phyloP scores from a whole-genome alignment of 768 basidiomycete genomes.

The Suillus subaureus region DNA sequence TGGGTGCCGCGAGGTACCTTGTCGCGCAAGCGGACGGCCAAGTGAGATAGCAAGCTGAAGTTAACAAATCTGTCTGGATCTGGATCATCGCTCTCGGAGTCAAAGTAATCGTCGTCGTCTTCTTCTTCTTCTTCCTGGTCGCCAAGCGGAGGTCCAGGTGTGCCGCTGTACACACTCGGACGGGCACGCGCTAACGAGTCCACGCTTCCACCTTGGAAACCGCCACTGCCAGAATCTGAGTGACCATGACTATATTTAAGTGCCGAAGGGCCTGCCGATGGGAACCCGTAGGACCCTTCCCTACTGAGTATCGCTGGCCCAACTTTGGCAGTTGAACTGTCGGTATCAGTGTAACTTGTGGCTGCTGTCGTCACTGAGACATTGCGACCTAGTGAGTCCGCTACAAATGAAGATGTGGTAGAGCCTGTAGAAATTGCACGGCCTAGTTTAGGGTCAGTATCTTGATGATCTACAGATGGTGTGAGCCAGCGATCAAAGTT shows the following conservation, averaged over 20 bases:
- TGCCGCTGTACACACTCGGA: conserved; percentile 21
- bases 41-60: conserved; percentile 82
- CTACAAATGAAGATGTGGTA: conserved; percentile 29
- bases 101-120: conserved; percentile 32
- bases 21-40: conserved; percentile 88
- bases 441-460: conserved; percentile 18
- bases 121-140: conserved; percentile 33
- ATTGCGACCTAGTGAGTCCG: conserved; percentile 28
- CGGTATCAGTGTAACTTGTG: conserved; percentile 22
- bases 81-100: conserved; percentile 57
- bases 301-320: conserved; percentile 17
- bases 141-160: conserved; percentile 18
- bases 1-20: conserved; percentile 86
- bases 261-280: conserved; percentile 28
- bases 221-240: conserved; percentile 21
- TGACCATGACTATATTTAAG: conserved; percentile 17
- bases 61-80: conserved; percentile 83
- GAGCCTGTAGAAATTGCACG: conserved; percentile 33
- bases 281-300: conserved; percentile 20
- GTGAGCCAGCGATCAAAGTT: conserved; percentile 9
- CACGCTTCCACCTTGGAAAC: conserved; percentile 21
- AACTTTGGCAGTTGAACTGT: conserved; percentile 16
- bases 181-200: conserved; percentile 30
- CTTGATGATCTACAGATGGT: conserved; percentile 15
- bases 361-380: conserved; percentile 28